A percentile compares a stretch with the other conserved stretches of the same genome.
Evolutionary conservation across 2,329 filamentous ascomycete genomes (phyloP).

Genomic region (Colletotrichum sp.): DNA sequence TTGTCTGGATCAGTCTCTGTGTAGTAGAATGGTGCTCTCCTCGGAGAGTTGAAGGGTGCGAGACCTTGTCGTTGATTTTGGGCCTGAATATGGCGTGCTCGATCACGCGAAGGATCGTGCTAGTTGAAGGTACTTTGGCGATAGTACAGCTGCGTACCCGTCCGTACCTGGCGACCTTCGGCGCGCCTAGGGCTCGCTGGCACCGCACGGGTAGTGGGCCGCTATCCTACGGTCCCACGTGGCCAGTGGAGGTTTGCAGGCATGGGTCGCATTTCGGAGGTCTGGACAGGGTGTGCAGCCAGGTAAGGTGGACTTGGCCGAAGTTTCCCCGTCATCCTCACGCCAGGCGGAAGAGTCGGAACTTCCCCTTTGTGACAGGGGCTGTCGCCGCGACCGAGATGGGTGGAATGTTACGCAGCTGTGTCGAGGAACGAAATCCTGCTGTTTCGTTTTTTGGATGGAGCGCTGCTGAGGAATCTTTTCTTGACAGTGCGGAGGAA

Average conservation of each 20-base stretch:
- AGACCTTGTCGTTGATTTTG: too few species aligned
- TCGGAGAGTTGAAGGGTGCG: too few species aligned
- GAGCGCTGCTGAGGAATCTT: neutral
- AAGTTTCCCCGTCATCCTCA: neutral
- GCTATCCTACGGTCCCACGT: neutral
- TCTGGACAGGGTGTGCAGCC: neutral
- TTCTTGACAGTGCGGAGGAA: neutral
- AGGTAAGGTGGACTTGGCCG: neutral
- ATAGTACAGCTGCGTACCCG: neutral
- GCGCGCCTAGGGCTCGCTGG: neutral
- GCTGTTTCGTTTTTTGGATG: too few species aligned
- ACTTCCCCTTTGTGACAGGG: accelerated
- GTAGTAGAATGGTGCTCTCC: too few species aligned
- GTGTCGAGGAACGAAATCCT: too few species aligned
- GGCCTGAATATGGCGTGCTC: neutral
- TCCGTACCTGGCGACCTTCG: neutral
- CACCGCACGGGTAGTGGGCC: too few species aligned
- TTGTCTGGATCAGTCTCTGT: neutral
- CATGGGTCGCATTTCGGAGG: neutral
- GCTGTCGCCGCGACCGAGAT: too few species aligned
- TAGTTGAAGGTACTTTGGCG: neutral
- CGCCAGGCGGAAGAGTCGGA: too few species aligned
- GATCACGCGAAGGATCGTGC: neutral
- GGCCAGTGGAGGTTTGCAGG: neutral
- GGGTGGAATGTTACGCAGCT: too few species aligned